Evolutionary conservation across 352 stramenopile genomes (phyloP).

Genomic region (Globisporangium yorkense): DNA sequence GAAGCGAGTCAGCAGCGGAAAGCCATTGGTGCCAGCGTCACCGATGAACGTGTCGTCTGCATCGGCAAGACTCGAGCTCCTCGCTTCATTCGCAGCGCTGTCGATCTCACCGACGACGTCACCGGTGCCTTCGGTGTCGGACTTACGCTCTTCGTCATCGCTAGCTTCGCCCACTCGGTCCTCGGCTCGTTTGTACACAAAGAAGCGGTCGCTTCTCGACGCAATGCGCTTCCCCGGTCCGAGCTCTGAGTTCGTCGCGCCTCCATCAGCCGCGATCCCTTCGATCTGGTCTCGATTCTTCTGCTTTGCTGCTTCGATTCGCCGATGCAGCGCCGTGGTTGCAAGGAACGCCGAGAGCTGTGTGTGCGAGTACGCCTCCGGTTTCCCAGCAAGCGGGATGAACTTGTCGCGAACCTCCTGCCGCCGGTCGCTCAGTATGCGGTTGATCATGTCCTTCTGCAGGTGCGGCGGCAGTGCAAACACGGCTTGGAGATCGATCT

Average conservation of each 20-base stretch:
- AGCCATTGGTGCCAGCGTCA: constrained; percentile 10
- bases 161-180: constrained; percentile 6
- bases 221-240: constrained; percentile 70
- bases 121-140: background rate
- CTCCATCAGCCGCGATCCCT: constrained; percentile 3
- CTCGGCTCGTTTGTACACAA: constrained; percentile 54
- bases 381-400: constrained; percentile 93
- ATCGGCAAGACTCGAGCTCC: background rate
- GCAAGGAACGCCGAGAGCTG: constrained; percentile 96
- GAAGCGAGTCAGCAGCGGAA: constrained; percentile 4
- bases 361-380: constrained; percentile 91
- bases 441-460: constrained; percentile 91
- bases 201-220: constrained; percentile 68
- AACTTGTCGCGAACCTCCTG: constrained; percentile 92
- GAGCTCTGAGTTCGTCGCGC: background rate
- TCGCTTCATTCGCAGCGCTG: background rate
- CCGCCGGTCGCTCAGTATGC: constrained; percentile 83
- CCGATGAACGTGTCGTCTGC: background rate
- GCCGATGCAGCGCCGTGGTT: constrained; percentile 86
- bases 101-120: background rate
- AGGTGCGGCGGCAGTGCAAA: constrained; percentile 83
- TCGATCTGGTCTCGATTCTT: constrained; percentile 52
- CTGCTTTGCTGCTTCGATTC: constrained; percentile 55
- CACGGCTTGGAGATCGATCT: constrained; percentile 84
- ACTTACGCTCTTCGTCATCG: constrained; percentile 9